Base-by-base conservation (phyloP, 2,329 filamentous ascomycete species). In the Mycogone perniciosa region DNA sequence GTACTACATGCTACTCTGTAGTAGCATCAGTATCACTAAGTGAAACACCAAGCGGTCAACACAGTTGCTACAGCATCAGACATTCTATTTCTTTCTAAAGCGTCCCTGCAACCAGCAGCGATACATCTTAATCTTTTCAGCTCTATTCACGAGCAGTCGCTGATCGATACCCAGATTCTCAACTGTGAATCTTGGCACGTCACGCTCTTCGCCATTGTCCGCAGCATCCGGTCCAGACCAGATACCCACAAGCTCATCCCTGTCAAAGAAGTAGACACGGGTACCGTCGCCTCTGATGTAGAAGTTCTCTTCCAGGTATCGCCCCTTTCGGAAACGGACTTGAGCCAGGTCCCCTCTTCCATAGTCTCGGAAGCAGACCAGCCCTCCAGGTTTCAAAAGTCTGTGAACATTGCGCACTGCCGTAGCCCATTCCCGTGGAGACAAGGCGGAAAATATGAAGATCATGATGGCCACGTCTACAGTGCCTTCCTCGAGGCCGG, bases 221-320 rank as follows among this genome's bases (percentile, higher is more conserved):
- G 52, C 47, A 52, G 46, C 55, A 11, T 45, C 46, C 5, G 48
- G 40, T 33, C 77, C 79, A 27, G 76, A 76, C 92, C 92, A 97
- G 53, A 97, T 92, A 40, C 77, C 68, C 48, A 80, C 77, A 48
- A 99, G 73, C 71, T 99, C 86, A 33, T 91, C 84, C 67, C 84
- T 78, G 51, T 96, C 92, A 63, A 99, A 99, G 69, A 99, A 99
- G 69, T 97, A 99, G 0, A 99, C 93, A 6, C 93, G 80, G 4
- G 93, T 99, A 2, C 93, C 93, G 67, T 99, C 93, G 2, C 93
- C 93, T 33, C 93, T 78, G 41, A 96, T 88, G 67, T 99, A 99
- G 62, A 99, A 99, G 64, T 97, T 99, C 69, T 97, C 93, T 50
- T 90, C 88, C 64, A 99, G 78, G 63, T 92, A 97, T 38, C 93